phyloP scores from a whole-genome alignment of 1,139 yeast species.

The Debaryomyces coudertii region DNA sequence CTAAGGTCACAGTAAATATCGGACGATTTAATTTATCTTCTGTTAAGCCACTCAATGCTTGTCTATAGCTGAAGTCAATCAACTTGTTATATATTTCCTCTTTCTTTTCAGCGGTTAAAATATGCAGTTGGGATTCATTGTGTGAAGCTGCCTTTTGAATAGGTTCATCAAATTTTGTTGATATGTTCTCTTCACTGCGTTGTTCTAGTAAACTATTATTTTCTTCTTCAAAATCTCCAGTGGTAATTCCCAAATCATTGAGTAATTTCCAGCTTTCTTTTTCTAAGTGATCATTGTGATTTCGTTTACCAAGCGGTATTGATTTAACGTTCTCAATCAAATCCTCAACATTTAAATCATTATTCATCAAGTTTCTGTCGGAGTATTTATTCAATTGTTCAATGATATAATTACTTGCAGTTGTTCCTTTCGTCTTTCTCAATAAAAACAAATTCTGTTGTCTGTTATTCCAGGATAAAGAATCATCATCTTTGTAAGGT shows the following conservation, averaged over 20 bases:
- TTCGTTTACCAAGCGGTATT: constrained; percentile 13
- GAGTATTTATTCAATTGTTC: constrained; percentile 2
- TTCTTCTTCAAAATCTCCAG: constrained; percentile 1
- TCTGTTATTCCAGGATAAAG: constrained; percentile 40
- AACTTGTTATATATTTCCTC: constrained; percentile 20
- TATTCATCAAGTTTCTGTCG: constrained; percentile 11
- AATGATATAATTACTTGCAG: neutral
- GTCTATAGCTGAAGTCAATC: constrained; percentile 17
- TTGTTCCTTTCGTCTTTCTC: constrained; percentile 7
- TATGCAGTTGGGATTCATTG: neutral
- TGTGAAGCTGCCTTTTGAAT: neutral
- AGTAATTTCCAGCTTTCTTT: constrained; percentile 27
- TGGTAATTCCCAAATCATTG: constrained; percentile 22
- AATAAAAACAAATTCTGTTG: constrained; percentile 26
- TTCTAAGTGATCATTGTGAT: constrained; percentile 16
- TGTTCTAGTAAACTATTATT: neutral
- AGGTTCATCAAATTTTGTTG: neutral
- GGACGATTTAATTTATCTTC: constrained; percentile 22
- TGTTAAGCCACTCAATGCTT: constrained; percentile 17
- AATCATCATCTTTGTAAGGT: constrained; percentile 37
- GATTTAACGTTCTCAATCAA: constrained; percentile 23
- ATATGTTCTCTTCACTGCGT: neutral
- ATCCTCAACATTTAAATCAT: constrained; percentile 19
- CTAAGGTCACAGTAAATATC: constrained; percentile 41
- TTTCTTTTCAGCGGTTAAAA: constrained; percentile 14